phyloP scores from a whole-genome alignment of 192 early-diverging fungal genomes.

The Mortierella hygrophila region DNA sequence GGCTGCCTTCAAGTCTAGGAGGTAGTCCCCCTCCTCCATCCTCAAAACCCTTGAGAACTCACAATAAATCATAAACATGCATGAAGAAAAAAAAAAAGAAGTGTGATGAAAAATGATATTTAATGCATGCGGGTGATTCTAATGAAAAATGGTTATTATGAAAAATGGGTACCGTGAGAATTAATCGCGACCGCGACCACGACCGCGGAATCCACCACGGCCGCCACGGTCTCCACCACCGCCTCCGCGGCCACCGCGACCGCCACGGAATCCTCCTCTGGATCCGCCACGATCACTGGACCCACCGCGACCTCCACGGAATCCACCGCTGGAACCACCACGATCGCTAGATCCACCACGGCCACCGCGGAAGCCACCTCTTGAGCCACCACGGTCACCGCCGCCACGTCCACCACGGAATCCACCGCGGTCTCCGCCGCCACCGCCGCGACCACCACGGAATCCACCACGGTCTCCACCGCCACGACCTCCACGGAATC shows the following conservation, averaged over 20 bases:
- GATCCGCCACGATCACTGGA: not conserved
- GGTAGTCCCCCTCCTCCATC: not conserved
- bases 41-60: not conserved
- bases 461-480: conserved; percentile 17
- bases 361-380: conserved; percentile 35
- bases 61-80: not conserved
- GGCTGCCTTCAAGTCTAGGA: not conserved
- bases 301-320: conserved; percentile 18
- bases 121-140: not conserved
- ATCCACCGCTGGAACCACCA: not conserved
- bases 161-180: not conserved
- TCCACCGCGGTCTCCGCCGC: conserved; percentile 20
- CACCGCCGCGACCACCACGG: conserved; percentile 25
- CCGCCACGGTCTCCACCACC: conserved; percentile 15
- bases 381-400: not conserved
- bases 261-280: conserved; percentile 7
- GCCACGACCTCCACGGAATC: conserved; percentile 34
- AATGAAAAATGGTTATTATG: conserved; percentile 4
- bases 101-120: not conserved
- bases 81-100: not conserved
- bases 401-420: conserved; percentile 31
- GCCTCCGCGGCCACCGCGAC: conserved; percentile 16
- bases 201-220: conserved; percentile 20
- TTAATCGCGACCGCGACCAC: conserved; percentile 41
- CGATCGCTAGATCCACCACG: conserved; percentile 14